Base-by-base conservation (phyloP, 1,284 basidiomycete genomes). In the Flammula alnicola region DNA sequence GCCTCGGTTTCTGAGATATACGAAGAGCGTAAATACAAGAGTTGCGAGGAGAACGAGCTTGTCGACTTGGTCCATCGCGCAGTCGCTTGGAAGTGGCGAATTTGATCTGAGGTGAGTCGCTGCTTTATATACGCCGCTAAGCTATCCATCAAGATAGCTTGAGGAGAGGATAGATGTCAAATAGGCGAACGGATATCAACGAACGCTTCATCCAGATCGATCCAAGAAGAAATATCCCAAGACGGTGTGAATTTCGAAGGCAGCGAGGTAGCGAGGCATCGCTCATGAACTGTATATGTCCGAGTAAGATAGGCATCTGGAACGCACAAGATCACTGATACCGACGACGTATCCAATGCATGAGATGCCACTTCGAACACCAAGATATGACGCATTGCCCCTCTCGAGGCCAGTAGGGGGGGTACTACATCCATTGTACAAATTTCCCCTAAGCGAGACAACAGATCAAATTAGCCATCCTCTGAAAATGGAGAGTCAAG, bases 221-320 rank as follows among this genome's bases (percentile, higher is more conserved):
- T 25, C 37, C 23, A 39, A 39, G 37, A 16, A 39, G 36, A 39
- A 39, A 27, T 5, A 23, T 27, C 37, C 25, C 23, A 27, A 39
- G 37, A 39, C 27, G n/a, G 10, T 39, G 37, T 39, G 37, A 39
- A 39, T n/a, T 39, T 39, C 37, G 11, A 26, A 39, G 37, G 19
- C 25, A 22, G 36, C 36, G 36, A 23, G 14, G 10, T 37, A 22
- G 36, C 36, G 36, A 23, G 14, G 10, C 7, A 16, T 39, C 19
- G 23, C 37, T 25, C 37, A 39, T 25, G 37, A 39, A 25, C 25
- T 14, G 31, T 5, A 5, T 19, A 23, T 23, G 20, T 19, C 3
- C 20, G 36, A 37, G 35, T 22, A 23, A 37, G 11, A 37, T 7
- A n/a, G n/a, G n/a, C n/a, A n/a, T n/a, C n/a, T n/a, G n/a, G n/a